phyloP scores from a whole-genome alignment of 805 yeast genomes.

The Saccharomycopsis amapae region DNA sequence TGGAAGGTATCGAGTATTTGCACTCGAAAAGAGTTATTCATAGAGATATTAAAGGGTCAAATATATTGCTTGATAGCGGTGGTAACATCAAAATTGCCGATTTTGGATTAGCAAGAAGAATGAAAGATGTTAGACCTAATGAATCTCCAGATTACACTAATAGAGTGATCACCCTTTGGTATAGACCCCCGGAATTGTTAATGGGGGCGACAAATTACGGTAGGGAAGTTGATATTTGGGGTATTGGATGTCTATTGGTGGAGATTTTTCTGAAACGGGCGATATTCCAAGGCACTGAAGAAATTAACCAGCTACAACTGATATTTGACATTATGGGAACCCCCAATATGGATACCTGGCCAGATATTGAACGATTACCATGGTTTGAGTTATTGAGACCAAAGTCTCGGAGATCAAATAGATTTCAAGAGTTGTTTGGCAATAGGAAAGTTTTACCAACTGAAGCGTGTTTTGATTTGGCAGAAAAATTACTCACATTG shows the following conservation, averaged over 20 bases:
- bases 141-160: slow-evolving; percentile 81
- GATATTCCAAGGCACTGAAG: slow-evolving; percentile 82
- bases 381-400: slow-evolving; percentile 89
- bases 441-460: slow-evolving; percentile 34
- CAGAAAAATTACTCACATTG: slow-evolving; percentile 51
- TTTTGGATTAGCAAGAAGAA: slow-evolving; percentile 73
- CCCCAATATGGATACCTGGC: slow-evolving; percentile 70
- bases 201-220: slow-evolving; percentile 89
- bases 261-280: slow-evolving; percentile 75
- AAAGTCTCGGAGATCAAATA: slow-evolving; percentile 24
- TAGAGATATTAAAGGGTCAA: slow-evolving; percentile 78
- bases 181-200: slow-evolving; percentile 90
- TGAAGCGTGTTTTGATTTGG: slow-evolving; percentile 54
- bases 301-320: slow-evolving; percentile 69
- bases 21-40: slow-evolving; percentile 66
- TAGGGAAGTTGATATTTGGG: slow-evolving; percentile 93
- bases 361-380: slow-evolving; percentile 68
- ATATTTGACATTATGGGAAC: slow-evolving; percentile 86
- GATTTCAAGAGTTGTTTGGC: slow-evolving; percentile 38
- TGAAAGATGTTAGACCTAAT: slow-evolving; percentile 47
- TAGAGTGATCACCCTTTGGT: slow-evolving; percentile 94
- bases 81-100: slow-evolving; percentile 71
- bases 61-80: slow-evolving; percentile 53
- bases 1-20: slow-evolving; percentile 62
- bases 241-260: slow-evolving; percentile 83